Percentiles rank a stretch among this genome's conserved stretches.
These are phyloP conservation scores for Aspergillus clavatus DNA, from an alignment of 2,329 filamentous ascomycete genomes.

Conservation along the genomic window DNA sequence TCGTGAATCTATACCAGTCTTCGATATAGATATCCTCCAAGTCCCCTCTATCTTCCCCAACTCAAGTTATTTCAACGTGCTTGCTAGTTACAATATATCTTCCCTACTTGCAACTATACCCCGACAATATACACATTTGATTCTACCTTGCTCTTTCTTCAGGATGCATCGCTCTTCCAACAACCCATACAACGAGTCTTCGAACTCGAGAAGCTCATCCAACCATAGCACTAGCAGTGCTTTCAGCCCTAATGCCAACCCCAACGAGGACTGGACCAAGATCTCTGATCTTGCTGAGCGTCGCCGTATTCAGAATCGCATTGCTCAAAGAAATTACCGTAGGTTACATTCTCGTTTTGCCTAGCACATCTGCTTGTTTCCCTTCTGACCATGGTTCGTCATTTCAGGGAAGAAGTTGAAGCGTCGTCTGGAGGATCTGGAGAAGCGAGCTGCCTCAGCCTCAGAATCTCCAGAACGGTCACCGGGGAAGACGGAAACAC, in stretches of 20 bases:
- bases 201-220: conserved; percentile 60
- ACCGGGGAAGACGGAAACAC: conserved; percentile 48
- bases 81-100: not conserved
- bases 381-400: not conserved
- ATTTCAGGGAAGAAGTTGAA: conserved; percentile 60
- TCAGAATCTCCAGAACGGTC: conserved; percentile 58
- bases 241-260: conserved; percentile 89
- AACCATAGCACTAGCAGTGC: conserved; percentile 82
- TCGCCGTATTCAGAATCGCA: conserved; percentile 91
- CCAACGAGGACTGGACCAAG: conserved; percentile 98
- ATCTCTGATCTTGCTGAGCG: conserved; percentile 95
- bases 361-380: too few species aligned
- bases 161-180: conserved; percentile 32
- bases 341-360: conserved; percentile 39
- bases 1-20: not conserved
- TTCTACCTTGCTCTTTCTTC: conserved; percentile 4
- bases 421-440: conserved; percentile 61
- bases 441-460: conserved; percentile 56
- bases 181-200: conserved; percentile 23
- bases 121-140: not conserved
- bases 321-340: conserved; percentile 98
- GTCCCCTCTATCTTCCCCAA: not conserved
- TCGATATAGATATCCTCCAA: not conserved
- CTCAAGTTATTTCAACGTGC: not conserved
- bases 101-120: not conserved